Evolutionary conservation across 306 rosid species (phyloP), one percentile per base, ranked within the genome.

Genomic region (Coriaria nepalensis): DNA sequence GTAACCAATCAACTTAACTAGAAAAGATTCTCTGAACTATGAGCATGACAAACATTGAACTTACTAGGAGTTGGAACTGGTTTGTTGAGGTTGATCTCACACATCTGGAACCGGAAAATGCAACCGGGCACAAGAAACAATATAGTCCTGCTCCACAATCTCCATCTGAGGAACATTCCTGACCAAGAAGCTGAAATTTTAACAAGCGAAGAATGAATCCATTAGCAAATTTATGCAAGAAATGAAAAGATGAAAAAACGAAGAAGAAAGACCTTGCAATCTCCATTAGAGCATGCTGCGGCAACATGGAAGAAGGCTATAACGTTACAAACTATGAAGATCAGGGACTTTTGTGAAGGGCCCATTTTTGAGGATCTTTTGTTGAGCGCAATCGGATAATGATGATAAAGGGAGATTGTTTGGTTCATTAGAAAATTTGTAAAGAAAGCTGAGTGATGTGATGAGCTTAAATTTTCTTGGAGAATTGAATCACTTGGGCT

Each of bases 1-100:
- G 2, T 8, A 2, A 33, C 10, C 39, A 38, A 14, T 44, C 8
- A 13, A 0, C 9, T 37, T 7, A 10, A 9, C 13, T 6, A 5
- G 4, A 47, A 14, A 33, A 33, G 33, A 7, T 20, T 20, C 29
- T 20, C 29, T 20, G 1, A 20, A 20, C 29, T 3, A 3, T 20
- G 29, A 20, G 29, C 29, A 13, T 7, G 34, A 40, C 6, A 10
- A 41, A n/a, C 38, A 50, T 9, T 6, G n/a, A 8, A 56, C 64
- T 55, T 81, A 88, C 95, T 61, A 78, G 10, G 52, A 84, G 82
- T 69, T 74, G 69, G 77, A 88, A 88, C 53, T 76, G 93, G 66
- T 88, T 57, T 12, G 95, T 81, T 15, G 50, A 37, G 43, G 71
- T 56, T 13, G 90, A 77, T 68, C 95, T 72, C 8, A 88, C 78